Evolutionary conservation across 306 rosid species (phyloP).

Genomic region (Medicago ruthenica): DNA sequence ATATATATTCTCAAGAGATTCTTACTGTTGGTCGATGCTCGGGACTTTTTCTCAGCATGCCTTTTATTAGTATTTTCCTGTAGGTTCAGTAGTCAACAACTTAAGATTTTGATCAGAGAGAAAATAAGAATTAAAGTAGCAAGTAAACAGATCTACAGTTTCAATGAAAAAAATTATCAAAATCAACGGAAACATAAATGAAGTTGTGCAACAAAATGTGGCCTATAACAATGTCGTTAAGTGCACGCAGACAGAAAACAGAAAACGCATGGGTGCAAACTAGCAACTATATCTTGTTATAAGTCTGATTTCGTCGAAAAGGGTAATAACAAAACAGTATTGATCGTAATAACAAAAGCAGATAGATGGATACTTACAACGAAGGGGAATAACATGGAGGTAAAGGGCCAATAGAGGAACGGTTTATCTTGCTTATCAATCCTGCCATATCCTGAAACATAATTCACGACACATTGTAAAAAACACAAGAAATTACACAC

Average conservation of each 20-base stretch:
- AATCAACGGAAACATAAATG: constrained; percentile 15
- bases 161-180: not conserved
- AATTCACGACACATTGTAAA: constrained; percentile 39
- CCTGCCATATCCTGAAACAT: constrained; percentile 98
- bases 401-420: constrained; percentile 94
- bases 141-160: constrained; percentile 25
- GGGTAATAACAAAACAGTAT: constrained; percentile 25
- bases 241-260: not conserved
- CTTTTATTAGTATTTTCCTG: constrained; percentile 96
- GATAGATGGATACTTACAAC: constrained; percentile 65
- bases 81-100: constrained; percentile 33
- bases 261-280: not conserved
- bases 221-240: not conserved
- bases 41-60: constrained; percentile 96
- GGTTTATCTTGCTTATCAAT: constrained; percentile 94
- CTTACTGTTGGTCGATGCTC: constrained; percentile 96
- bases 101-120: constrained; percentile 11
- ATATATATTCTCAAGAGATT: constrained; percentile 34
- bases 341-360: constrained; percentile 33
- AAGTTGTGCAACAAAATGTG: constrained; percentile 8
- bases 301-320: constrained; percentile 24
- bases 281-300: constrained; percentile 13
- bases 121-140: not conserved
- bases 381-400: constrained; percentile 95
- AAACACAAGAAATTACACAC: constrained; percentile 25